A percentile compares a stretch with the other conserved stretches of the same genome.
Evolutionary conservation across 495 filamentous ascomycete species (phyloP).

Genomic region (Annulohypoxylon stygium): DNA sequence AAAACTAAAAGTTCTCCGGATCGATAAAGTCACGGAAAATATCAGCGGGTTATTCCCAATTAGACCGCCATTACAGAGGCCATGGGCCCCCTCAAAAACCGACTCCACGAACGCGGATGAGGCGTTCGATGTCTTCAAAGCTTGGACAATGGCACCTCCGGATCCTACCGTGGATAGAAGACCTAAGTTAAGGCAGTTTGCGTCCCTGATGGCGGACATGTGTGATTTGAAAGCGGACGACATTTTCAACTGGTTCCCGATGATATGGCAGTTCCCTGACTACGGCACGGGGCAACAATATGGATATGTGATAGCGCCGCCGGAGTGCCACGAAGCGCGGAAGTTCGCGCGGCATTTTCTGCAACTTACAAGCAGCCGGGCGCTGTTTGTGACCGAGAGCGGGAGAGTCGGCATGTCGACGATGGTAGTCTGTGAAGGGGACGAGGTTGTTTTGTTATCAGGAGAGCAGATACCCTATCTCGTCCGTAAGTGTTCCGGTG

Average conservation of each 20-base stretch:
- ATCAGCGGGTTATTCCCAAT: background rate
- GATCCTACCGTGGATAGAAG: background rate
- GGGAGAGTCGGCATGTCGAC: background rate
- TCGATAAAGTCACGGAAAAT: background rate
- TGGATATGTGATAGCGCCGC: background rate
- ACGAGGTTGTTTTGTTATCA: background rate
- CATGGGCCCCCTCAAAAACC: background rate
- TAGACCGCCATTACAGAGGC: background rate
- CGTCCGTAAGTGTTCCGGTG: background rate
- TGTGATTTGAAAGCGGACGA: background rate
- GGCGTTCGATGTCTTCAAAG: background rate
- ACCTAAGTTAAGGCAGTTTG: background rate
- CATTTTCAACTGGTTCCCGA: background rate
- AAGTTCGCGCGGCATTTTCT: background rate
- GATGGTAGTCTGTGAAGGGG: background rate
- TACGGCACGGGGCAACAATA: background rate
- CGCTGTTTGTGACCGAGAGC: background rate
- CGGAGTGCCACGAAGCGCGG: background rate
- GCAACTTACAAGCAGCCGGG: background rate
- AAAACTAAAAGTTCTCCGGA: background rate
- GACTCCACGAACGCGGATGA: background rate
- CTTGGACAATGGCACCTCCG: background rate
- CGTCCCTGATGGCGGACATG: background rate
- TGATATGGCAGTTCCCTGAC: background rate
- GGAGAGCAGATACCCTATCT: background rate